Evolutionary conservation across 2,329 filamentous ascomycete species (phyloP).

Genomic region (Trichoderma arundinaceum): DNA sequence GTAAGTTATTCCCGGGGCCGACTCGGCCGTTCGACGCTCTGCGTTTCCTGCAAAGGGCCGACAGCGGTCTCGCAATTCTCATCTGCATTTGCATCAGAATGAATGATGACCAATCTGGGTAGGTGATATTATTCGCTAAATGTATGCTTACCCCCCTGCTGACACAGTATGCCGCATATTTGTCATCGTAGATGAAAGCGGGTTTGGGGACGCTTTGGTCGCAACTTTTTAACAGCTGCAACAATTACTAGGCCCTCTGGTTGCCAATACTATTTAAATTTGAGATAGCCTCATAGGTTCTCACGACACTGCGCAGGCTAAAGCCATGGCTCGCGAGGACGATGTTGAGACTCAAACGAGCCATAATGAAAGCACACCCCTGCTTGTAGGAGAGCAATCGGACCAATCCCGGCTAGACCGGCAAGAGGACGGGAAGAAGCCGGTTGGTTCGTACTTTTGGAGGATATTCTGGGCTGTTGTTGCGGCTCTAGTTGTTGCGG

Average conservation of each 20-base stretch:
- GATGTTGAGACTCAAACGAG: slow-evolving; percentile 22
- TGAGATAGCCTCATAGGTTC: background rate
- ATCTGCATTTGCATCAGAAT: slow-evolving; percentile 17
- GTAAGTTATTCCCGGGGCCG: slow-evolving; percentile 7
- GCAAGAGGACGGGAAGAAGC: slow-evolving; percentile 3
- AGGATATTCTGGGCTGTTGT: slow-evolving; percentile 43
- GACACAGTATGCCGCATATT: background rate
- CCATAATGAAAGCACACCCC: slow-evolving; percentile 9
- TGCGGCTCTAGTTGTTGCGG: slow-evolving; percentile 41
- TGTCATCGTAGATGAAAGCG: background rate
- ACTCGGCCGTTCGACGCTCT: background rate
- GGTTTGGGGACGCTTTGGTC: background rate
- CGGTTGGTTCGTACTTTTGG: slow-evolving; percentile 4
- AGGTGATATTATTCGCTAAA: background rate
- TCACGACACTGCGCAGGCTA: background rate
- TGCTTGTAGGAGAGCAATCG: slow-evolving; percentile 9
- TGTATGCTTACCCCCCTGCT: background rate
- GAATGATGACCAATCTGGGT: slow-evolving; percentile 23
- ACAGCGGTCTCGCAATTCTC: slow-evolving; percentile 18
- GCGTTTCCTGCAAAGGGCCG: background rate
- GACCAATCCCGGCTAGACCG: background rate
- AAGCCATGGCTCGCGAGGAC: slow-evolving; percentile 10
- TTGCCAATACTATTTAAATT: background rate
- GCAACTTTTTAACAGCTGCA: background rate
- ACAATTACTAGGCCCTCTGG: background rate